These are phyloP conservation scores for Stephania japonica DNA, from an alignment of 164 flowering plant species.

Conservation along the genomic window DNA sequence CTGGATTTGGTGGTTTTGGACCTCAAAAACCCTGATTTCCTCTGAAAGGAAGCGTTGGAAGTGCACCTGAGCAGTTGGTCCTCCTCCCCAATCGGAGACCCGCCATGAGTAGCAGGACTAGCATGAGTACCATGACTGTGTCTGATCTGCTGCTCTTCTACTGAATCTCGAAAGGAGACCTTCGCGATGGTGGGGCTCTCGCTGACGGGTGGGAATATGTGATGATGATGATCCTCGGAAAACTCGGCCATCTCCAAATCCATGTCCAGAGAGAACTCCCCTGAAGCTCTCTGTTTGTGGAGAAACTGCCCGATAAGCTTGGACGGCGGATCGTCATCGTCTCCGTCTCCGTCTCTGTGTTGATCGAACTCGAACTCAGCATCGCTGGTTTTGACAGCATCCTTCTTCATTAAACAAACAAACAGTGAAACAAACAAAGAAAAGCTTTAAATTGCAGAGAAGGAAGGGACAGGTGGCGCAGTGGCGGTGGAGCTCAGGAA, in stretches of 20 bases:
- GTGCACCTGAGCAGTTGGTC: conserved; percentile 18
- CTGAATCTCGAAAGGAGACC: conserved; percentile 7
- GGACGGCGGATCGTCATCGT: conserved; percentile 24
- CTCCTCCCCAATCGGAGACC: no score
- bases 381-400: no score
- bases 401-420: no score
- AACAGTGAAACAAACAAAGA: no score
- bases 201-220: not conserved
- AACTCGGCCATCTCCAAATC: conserved; percentile 33
- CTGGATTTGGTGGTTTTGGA: conserved; percentile 49
- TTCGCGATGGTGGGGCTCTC: conserved; percentile 8
- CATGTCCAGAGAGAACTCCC: conserved; percentile 20
- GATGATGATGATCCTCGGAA: conserved; percentile 1
- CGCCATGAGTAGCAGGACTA: no score
- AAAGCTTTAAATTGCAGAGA: conserved; percentile 2
- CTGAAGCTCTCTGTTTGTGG: conserved; percentile 21
- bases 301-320: conserved; percentile 26
- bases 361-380: conserved; percentile 22
- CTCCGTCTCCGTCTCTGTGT: no score
- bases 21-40: conserved; percentile 24
- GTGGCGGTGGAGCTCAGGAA: not conserved
- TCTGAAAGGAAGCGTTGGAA: conserved; percentile 25
- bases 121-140: no score
- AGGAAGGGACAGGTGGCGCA: not conserved
- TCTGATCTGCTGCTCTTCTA: no score